These are phyloP conservation scores for Aristolochia californica DNA, from an alignment of 164 flowering plant species.

Conservation along the genomic window DNA sequence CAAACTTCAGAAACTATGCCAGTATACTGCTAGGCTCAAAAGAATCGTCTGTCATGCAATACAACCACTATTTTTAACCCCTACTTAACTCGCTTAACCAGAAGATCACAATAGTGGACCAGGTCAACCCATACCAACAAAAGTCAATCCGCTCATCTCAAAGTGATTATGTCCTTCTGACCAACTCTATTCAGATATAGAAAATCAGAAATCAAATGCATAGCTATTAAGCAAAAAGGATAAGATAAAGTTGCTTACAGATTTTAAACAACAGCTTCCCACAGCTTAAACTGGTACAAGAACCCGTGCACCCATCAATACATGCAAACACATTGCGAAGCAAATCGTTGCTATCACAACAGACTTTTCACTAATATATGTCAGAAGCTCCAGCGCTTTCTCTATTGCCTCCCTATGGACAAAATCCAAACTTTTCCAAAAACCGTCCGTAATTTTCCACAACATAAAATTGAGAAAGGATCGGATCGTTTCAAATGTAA, in stretches of 20 bases:
- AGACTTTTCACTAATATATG: slow-evolving; percentile 63
- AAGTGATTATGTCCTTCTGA: too few relatives aligned
- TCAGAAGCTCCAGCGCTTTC: slow-evolving; percentile 50
- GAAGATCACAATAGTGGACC: too few relatives aligned
- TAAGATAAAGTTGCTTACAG: neutral
- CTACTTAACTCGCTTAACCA: too few relatives aligned
- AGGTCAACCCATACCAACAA: too few relatives aligned
- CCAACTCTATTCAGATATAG: too few relatives aligned
- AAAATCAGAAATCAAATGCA: too few relatives aligned
- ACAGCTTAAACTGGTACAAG: slow-evolving; percentile 34
- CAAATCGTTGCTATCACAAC: slow-evolving; percentile 58
- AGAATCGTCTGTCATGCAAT: too few relatives aligned
- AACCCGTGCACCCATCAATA: slow-evolving; percentile 38
- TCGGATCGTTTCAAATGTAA: slow-evolving; percentile 72
- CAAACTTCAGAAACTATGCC: too few relatives aligned
- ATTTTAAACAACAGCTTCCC: neutral
- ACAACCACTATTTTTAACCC: too few relatives aligned
- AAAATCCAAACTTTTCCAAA: slow-evolving; percentile 36
- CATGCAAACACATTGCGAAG: slow-evolving; percentile 62
- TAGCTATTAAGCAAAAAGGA: too few relatives aligned
- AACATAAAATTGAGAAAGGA: slow-evolving; percentile 53
- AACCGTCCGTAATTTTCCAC: slow-evolving; percentile 46
- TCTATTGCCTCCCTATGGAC: slow-evolving; percentile 45
- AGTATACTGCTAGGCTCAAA: too few relatives aligned
- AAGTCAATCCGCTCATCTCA: too few relatives aligned